Conservation (phyloP, 371 early-diverging fungal species). For the Parasitella parasitica region DNA sequence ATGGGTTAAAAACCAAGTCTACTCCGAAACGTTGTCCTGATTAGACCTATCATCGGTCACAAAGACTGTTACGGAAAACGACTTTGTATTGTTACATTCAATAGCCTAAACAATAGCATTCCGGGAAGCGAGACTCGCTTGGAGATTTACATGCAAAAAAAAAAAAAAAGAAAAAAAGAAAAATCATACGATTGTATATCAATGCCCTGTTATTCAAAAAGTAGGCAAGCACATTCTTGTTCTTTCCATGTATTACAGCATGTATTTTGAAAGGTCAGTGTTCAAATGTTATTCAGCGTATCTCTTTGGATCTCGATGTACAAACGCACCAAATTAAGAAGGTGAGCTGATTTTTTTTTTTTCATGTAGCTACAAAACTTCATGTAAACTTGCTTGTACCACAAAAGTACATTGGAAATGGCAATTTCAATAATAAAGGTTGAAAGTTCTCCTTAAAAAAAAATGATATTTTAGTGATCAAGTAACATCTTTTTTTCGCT, state of each 20-base stretch:
- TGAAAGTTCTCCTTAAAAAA: not conserved
- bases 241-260: not conserved
- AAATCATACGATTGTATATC: not conserved
- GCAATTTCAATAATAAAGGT: not conserved
- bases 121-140: not conserved
- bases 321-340: not conserved
- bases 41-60: not conserved
- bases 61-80: not conserved
- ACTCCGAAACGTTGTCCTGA: not conserved
- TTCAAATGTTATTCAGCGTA: too few relatives aligned
- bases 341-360: constrained; percentile 11
- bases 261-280: not conserved
- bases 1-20: too few relatives aligned
- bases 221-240: not conserved
- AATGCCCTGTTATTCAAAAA: too few relatives aligned
- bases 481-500: not conserved
- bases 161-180: not conserved
- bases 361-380: not conserved
- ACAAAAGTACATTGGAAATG: not conserved
- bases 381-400: not conserved
- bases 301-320: not conserved
- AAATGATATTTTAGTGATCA: too few relatives aligned
- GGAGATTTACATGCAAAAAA: not conserved
- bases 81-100: not conserved
- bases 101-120: not conserved